Base-by-base conservation (phyloP, 2,329 filamentous ascomycete species). In the Alternaria triticina region DNA sequence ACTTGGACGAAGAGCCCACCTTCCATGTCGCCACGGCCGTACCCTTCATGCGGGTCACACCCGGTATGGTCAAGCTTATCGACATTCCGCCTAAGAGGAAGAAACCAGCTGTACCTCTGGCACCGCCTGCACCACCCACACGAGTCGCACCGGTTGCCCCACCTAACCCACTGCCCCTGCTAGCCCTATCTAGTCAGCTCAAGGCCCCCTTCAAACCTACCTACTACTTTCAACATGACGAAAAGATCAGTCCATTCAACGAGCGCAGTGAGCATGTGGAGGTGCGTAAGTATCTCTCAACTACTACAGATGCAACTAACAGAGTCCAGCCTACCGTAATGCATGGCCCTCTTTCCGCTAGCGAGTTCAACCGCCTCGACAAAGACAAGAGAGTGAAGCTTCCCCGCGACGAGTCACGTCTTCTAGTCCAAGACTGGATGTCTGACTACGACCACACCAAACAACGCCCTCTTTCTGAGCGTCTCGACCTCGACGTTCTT, bases 11-110 rank as follows among this genome's bases (percentile, higher is more conserved):
- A 54, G 68, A 75, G 50, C 68, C 70, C 25, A 67, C 62, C 1
- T 54, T 71, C 6, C 62, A 68, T 15, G 54, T 56, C 20, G 73
- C 68, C 13, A 60, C 63, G 17, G 12, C 56, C 13, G 61, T 69
- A 49, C 54, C 62, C 0, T 59, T 67, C 44, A 71, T 55, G 6
- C 55, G 57, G 13, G 33, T 73, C 9, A 63, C 60, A 4, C 61
- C 70, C 1, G 70, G 69, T 7, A 65, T 62, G 59, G 68, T 72
- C 44, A 74, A 70, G 59, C 49, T 71, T 20, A 62, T 76, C 6
- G 64, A 74, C 15, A 70, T 73, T 28, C 61, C 64, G 6, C 52
- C 71, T 1, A 66, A 43, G 23, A 70, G 62, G 58, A 64, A 65
- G 30, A 63, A 57, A 20, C 27, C 52, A 44, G 44, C 25, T 1